Evolutionary conservation across 2,329 filamentous ascomycete genomes (phyloP).

Genomic region (Exophiala sp.): DNA sequence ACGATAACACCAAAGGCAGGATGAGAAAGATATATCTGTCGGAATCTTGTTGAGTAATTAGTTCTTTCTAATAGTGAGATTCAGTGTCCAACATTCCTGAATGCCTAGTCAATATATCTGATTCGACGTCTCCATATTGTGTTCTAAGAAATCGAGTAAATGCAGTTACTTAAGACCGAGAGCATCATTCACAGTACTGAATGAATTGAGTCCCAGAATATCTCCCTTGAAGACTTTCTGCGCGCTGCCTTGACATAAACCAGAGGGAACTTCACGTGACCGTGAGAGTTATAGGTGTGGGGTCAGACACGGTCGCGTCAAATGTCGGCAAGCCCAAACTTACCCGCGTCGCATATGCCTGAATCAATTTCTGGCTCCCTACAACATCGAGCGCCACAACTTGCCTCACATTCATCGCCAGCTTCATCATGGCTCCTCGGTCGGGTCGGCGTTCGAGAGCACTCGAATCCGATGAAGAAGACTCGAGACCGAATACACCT

Average conservation of each 20-base stretch:
- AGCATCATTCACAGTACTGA: too few relatives aligned
- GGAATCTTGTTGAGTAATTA: not conserved
- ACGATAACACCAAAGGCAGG: not conserved
- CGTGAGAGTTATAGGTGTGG: not conserved
- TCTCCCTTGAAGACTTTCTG: too few relatives aligned
- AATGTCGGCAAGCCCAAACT: not conserved
- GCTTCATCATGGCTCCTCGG: constrained; percentile 15
- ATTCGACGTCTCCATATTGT: not conserved
- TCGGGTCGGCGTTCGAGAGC: constrained; percentile 19
- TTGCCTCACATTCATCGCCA: not conserved
- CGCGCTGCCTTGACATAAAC: too few relatives aligned
- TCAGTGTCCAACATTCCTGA: not conserved
- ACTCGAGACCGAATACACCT: constrained; percentile 25
- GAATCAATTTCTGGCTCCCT: not conserved
- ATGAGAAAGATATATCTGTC: not conserved
- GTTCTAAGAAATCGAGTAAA: not conserved
- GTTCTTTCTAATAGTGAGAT: not conserved
- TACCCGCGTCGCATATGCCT: not conserved
- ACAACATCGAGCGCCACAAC: not conserved
- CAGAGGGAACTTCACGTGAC: too few relatives aligned
- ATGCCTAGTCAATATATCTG: not conserved
- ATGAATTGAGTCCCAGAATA: too few relatives aligned
- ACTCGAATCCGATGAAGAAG: constrained; percentile 25
- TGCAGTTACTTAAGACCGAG: too few relatives aligned
- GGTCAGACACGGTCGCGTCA: not conserved